Percentiles rank a stretch among this genome's conserved stretches.
phyloP scores from a whole-genome alignment of 352 stramenopile genomes.

The Globisporangium paddicum region DNA sequence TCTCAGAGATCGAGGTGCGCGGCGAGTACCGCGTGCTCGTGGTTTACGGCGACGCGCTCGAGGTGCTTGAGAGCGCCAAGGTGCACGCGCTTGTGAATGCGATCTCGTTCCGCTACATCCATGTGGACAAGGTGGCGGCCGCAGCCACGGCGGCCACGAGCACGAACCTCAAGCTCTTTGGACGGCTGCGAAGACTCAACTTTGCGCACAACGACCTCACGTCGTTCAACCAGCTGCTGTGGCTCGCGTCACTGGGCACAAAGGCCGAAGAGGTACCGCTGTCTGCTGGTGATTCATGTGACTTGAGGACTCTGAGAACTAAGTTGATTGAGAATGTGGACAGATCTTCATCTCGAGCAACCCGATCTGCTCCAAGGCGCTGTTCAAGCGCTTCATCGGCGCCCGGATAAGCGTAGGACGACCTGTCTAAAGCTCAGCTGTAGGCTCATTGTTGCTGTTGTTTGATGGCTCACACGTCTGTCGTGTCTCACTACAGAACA shows the following conservation, averaged over 20 bases:
- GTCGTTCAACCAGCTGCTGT: constrained; percentile 58
- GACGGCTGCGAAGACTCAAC: constrained; percentile 40
- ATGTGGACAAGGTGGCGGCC: constrained; percentile 34
- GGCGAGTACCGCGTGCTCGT: constrained; percentile 60
- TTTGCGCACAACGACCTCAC: constrained; percentile 69
- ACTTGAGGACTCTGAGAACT: neutral
- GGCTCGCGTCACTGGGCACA: constrained; percentile 39
- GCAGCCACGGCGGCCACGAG: constrained; percentile 25
- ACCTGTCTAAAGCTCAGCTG: neutral
- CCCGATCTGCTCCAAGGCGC: constrained; percentile 38
- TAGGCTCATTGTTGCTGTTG: neutral
- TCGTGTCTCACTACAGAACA: constrained; percentile 31
- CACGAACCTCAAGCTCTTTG: constrained; percentile 59
- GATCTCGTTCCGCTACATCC: constrained; percentile 63
- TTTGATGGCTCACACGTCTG: neutral
- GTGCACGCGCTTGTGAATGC: constrained; percentile 44
- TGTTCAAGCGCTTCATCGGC: constrained; percentile 54
- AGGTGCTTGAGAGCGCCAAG: constrained; percentile 55
- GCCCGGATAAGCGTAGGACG: constrained; percentile 40
- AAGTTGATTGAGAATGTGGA: neutral
- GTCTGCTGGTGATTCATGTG: neutral
- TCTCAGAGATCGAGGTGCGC: constrained; percentile 70
- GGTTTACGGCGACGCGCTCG: constrained; percentile 65
- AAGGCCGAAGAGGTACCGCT: constrained; percentile 59
- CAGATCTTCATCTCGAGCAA: constrained; percentile 69